Percentiles rank a stretch among this genome's conserved stretches.
These are phyloP conservation scores for Aspergillus hortae DNA, from an alignment of 2,329 filamentous ascomycete species.

Conservation along the genomic window DNA sequence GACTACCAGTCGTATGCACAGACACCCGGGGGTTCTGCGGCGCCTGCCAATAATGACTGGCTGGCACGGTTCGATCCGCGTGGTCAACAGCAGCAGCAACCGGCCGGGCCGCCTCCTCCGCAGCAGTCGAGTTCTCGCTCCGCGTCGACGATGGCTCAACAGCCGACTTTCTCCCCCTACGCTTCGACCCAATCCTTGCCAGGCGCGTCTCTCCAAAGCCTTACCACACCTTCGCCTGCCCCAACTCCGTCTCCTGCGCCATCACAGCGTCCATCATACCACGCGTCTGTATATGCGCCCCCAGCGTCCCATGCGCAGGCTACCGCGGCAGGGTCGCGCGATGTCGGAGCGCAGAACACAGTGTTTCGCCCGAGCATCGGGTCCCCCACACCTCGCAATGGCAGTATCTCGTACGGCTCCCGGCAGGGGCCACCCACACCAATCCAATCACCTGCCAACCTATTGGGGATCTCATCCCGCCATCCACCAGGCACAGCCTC, in stretches of 20 bases:
- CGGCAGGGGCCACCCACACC: constrained; percentile 31
- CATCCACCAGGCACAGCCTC: constrained; percentile 22
- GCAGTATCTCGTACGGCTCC: constrained; percentile 26
- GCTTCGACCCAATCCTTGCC: constrained; percentile 21
- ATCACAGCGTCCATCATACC: constrained; percentile 29
- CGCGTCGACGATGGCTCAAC: constrained; percentile 19
- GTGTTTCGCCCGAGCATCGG: constrained; percentile 22
- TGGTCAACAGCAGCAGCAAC: constrained; percentile 29
- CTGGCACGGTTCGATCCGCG: constrained; percentile 42
- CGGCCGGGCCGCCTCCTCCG: constrained; percentile 15
- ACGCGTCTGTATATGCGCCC: constrained; percentile 26
- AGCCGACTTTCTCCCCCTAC: constrained; percentile 29
- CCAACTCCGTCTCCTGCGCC: constrained; percentile 30
- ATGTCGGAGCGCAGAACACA: constrained; percentile 23
- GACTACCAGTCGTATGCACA: constrained; percentile 32
- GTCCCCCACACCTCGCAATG: constrained; percentile 31
- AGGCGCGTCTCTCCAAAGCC: constrained; percentile 19
- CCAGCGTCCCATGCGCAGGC: constrained; percentile 23
- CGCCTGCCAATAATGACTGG: constrained; percentile 37
- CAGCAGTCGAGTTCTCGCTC: constrained; percentile 21
- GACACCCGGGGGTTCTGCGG: constrained; percentile 20
- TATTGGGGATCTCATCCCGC: constrained; percentile 28
- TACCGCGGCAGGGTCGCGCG: constrained; percentile 25
- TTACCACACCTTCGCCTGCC: constrained; percentile 31
- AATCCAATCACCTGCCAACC: constrained; percentile 26